Evolutionary conservation across 2,329 filamentous ascomycete species (phyloP).

Genomic region (Setomelanomma holmii): DNA sequence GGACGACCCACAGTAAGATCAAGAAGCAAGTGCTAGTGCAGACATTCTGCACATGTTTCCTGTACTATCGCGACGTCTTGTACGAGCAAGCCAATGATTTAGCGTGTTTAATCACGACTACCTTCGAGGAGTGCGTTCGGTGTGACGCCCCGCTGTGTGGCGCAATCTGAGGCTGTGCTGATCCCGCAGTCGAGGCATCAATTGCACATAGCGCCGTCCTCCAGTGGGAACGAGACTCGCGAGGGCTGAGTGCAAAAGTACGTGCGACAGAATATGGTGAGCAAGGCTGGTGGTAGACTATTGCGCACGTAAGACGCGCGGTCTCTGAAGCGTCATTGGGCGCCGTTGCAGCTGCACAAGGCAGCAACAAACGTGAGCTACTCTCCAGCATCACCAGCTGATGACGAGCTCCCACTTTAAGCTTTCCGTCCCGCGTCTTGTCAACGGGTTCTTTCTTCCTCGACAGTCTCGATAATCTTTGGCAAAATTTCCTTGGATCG

Average conservation of each 20-base stretch:
- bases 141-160: too few species aligned
- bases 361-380: conserved; percentile 17
- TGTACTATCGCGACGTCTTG: too few species aligned
- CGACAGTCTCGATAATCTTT: not conserved
- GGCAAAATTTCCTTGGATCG: not conserved
- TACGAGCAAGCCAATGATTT: too few species aligned
- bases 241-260: conserved; percentile 4
- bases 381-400: not conserved
- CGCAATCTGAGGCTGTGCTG: not conserved
- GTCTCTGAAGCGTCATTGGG: conserved; percentile 14
- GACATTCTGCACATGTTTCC: too few species aligned
- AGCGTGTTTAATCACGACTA: too few species aligned
- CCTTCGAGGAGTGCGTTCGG: too few species aligned
- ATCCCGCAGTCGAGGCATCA: not conserved
- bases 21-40: not conserved
- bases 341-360: conserved; percentile 7
- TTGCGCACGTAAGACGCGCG: conserved; percentile 8
- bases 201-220: not conserved
- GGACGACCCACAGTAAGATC: not conserved
- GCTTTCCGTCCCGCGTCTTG: not conserved
- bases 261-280: not conserved
- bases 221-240: not conserved
- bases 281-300: not conserved
- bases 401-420: conserved; percentile 4
- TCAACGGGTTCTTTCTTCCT: not conserved